Conservation (phyloP, 805 yeast species). For the Cyberlindnera petersonii region DNA sequence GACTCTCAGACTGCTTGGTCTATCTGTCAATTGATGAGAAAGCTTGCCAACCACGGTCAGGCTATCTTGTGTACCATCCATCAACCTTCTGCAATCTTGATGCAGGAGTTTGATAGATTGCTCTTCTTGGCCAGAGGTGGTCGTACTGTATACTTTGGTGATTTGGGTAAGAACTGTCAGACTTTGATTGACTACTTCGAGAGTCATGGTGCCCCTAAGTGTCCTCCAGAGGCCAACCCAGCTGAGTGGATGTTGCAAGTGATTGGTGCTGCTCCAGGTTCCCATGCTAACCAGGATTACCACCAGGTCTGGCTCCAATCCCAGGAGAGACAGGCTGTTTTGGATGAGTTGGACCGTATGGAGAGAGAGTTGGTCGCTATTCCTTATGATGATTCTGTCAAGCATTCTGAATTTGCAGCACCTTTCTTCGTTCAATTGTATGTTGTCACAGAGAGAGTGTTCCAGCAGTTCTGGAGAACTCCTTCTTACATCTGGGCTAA, state of each 20-base stretch:
- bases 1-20: slow-evolving; percentile 71
- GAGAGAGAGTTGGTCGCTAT: slow-evolving; percentile 48
- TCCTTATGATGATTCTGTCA: slow-evolving; percentile 32
- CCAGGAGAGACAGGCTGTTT: slow-evolving; percentile 53
- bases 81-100: slow-evolving; percentile 78
- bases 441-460: slow-evolving; percentile 50
- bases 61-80: slow-evolving; percentile 74
- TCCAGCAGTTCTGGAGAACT: slow-evolving; percentile 66
- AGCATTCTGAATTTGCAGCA: slow-evolving; percentile 42
- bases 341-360: slow-evolving; percentile 59
- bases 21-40: slow-evolving; percentile 56
- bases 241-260: slow-evolving; percentile 92
- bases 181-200: slow-evolving; percentile 65
- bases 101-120: slow-evolving; percentile 75
- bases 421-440: slow-evolving; percentile 37
- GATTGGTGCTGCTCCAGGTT: slow-evolving; percentile 80
- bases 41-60: slow-evolving; percentile 56
- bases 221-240: slow-evolving; percentile 71
- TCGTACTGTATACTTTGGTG: slow-evolving; percentile 72
- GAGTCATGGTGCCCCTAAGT: slow-evolving; percentile 55
- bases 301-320: slow-evolving; percentile 77
- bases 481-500: slow-evolving; percentile 61
- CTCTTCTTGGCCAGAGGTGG: slow-evolving; percentile 70
- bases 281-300: slow-evolving; percentile 68
- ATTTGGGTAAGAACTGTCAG: slow-evolving; percentile 55